Evolutionary conservation across 2,329 filamentous ascomycete genomes (phyloP), one percentile per base, ranked within the genome.

Genomic region (Aspergillus ochraceoroseus): DNA sequence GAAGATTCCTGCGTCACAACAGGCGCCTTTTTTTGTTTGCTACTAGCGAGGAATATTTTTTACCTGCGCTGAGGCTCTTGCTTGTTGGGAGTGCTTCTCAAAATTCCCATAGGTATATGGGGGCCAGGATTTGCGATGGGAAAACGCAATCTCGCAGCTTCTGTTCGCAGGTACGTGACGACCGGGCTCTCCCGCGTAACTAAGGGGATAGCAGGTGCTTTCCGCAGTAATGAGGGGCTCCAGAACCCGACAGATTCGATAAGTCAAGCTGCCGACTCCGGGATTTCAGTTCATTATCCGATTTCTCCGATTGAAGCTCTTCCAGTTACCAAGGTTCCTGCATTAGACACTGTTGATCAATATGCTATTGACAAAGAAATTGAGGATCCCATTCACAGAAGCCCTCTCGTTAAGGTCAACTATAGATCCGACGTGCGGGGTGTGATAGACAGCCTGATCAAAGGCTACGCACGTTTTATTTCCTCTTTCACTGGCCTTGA

Each of bases 381-480:
- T 7, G 40, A 30, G 15, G 38, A 29, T 32, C 7, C 27, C 5
- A 30, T 44, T 20, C 44, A 32, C n/a, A 35, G 29, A 13, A 48
- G 44, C 29, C 33, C 46, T 11, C 32, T 25, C n/a, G 17, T 49
- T 12, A 38, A 43, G 11, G 31, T 55, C 19, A 25, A 19, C 7
- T 51, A 38, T 38, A 31, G 11, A 13, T 29, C 43, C 9, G 38
- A 43, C n/a, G 28, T 34, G 17, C 30, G 25, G 6, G 38, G 33
- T 27, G 30, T 52, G 39, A 39, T 38, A 29, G 34, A 48, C 13
- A 40, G 32, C 14, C 27, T 58, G n/a, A 18, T 57, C 12, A 28
- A 43, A 31, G 53, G 48, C 11, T 59, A 58, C 37, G 55, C 56
- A n/a, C 39, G 41, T 26, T 59, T 58, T 41, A 36, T 59, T 13